phyloP scores from a whole-genome alignment of 352 stramenopile genomes.

The Lagenidium giganteum region DNA sequence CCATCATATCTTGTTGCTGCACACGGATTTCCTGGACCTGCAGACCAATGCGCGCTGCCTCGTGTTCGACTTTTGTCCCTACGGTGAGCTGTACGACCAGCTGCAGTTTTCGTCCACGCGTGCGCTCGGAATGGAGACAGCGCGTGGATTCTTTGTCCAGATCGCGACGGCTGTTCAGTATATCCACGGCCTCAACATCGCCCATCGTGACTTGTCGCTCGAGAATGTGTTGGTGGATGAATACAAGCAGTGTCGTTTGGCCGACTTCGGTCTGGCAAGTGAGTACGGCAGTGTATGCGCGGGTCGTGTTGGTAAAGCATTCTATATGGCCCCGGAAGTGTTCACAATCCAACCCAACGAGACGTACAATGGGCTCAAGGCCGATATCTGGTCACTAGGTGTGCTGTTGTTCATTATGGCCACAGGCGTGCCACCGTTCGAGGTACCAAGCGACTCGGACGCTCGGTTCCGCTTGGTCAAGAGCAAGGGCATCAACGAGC shows the following conservation, averaged over 20 bases:
- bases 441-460: constrained; percentile 31
- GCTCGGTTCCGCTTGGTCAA: constrained; percentile 49
- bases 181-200: constrained; percentile 44
- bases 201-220: constrained; percentile 59
- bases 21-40: constrained; percentile 47
- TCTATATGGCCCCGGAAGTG: constrained; percentile 71
- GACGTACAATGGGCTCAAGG: constrained; percentile 40
- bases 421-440: constrained; percentile 46
- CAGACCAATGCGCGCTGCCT: constrained; percentile 39
- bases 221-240: constrained; percentile 63
- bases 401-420: constrained; percentile 61
- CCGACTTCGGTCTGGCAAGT: constrained; percentile 53
- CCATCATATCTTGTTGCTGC: constrained; percentile 32
- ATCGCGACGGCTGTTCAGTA: constrained; percentile 40
- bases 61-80: constrained; percentile 59
- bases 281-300: constrained; percentile 25
- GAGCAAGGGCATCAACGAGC: constrained; percentile 23
- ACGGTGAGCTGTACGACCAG: constrained; percentile 52
- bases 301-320: constrained; percentile 46
- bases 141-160: constrained; percentile 36
- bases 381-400: constrained; percentile 63
- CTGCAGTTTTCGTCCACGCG: constrained; percentile 9
- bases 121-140: constrained; percentile 19
- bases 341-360: constrained; percentile 13
- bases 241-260: constrained; percentile 31